phyloP scores from a whole-genome alignment of 805 yeast genomes.

The Metahyphopichia silvanorum region DNA sequence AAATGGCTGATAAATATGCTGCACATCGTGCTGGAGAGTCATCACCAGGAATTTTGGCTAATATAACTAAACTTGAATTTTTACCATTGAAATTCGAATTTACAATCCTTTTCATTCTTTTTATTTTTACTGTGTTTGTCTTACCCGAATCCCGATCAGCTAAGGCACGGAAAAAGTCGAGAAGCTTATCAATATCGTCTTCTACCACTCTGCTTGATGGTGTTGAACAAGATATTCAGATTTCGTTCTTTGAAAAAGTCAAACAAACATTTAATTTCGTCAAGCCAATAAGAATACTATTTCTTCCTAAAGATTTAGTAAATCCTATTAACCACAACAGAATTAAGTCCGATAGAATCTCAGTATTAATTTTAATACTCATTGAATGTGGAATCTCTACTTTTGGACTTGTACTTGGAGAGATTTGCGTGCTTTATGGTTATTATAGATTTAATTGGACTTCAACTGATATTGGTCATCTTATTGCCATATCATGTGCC shows the following conservation, averaged over 20 bases:
- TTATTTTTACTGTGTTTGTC: constrained; percentile 24
- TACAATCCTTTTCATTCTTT: constrained; percentile 28
- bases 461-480: constrained; percentile 52
- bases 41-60: not conserved
- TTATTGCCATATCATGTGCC: constrained; percentile 50
- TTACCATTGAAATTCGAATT: constrained; percentile 30
- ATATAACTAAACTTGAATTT: constrained; percentile 20
- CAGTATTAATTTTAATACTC: constrained; percentile 46
- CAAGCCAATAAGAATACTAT: constrained; percentile 51
- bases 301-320: constrained; percentile 44
- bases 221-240: not conserved
- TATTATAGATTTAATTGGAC: constrained; percentile 53
- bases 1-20: constrained; percentile 2
- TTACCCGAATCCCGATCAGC: constrained; percentile 65
- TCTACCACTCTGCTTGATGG: constrained; percentile 7
- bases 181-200: constrained; percentile 30
- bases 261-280: constrained; percentile 18
- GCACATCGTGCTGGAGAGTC: not conserved
- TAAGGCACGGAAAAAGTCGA: constrained; percentile 51
- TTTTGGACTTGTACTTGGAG: constrained; percentile 34
- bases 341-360: constrained; percentile 19
- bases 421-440: constrained; percentile 49
- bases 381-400: constrained; percentile 41
- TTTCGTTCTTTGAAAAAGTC: constrained; percentile 2
- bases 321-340: constrained; percentile 14